Conservation (phyloP, 148 eudicot species). For the Simmondsia chinensis region DNA sequence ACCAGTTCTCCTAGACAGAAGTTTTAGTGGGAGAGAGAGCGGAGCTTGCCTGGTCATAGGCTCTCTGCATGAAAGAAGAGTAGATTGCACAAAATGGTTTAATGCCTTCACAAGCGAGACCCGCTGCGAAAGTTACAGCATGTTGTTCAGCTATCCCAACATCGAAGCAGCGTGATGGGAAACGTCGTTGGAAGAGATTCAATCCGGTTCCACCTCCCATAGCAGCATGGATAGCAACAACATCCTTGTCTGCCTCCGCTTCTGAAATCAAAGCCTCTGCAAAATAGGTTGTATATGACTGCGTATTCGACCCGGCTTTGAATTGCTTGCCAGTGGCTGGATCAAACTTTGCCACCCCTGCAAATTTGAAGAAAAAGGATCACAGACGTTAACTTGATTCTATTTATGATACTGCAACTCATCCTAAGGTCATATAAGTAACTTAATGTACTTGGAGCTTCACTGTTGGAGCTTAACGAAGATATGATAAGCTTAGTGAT, state of each 20-base stretch:
- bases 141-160: slow-evolving; percentile 98
- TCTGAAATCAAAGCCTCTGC: slow-evolving; percentile 86
- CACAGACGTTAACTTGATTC: neutral
- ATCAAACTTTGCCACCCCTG: slow-evolving; percentile 88
- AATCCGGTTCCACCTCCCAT: slow-evolving; percentile 98
- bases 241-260: slow-evolving; percentile 74
- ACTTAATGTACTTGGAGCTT: no score
- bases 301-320: slow-evolving; percentile 47
- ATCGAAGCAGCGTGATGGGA: slow-evolving; percentile 83
- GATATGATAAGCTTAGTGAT: no score
- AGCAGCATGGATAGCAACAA: slow-evolving; percentile 92
- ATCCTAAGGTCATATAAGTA: no score
- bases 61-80: slow-evolving; percentile 91
- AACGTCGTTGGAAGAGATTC: slow-evolving; percentile 66
- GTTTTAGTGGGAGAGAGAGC: no score
- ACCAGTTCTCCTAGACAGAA: no score
- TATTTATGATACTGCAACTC: no score
- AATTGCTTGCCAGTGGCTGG: slow-evolving; percentile 92
- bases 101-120: slow-evolving; percentile 84
- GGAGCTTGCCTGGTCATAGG: slow-evolving; percentile 71
- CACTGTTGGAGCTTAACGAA: no score
- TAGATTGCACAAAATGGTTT: slow-evolving; percentile 88
- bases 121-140: slow-evolving; percentile 95
- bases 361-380: slow-evolving; percentile 10
- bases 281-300: slow-evolving; percentile 74